phyloP scores from a whole-genome alignment of 2,329 filamentous ascomycete species.

The Lithohypha guttulata region DNA sequence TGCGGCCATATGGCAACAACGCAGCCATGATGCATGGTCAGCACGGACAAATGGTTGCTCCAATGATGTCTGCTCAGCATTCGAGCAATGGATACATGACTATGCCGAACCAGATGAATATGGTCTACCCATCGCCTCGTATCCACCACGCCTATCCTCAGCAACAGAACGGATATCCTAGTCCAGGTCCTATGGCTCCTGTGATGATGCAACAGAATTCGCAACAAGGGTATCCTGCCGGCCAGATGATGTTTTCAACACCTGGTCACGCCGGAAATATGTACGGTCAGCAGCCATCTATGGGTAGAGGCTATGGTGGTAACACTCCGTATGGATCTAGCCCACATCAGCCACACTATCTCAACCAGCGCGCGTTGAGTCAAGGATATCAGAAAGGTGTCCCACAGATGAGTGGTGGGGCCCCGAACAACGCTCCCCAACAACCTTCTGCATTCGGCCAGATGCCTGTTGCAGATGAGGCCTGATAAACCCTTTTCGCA shows the following conservation, averaged over 20 bases:
- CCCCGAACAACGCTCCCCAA: conserved; percentile 18
- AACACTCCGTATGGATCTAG: conserved; percentile 53
- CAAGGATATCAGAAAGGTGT: conserved; percentile 43
- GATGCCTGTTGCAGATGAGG: conserved; percentile 16
- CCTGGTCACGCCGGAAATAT: conserved; percentile 57
- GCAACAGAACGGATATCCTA: conserved; percentile 61
- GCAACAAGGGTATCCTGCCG: conserved; percentile 74
- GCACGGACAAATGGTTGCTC: conserved; percentile 57
- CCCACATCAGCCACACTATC: conserved; percentile 53
- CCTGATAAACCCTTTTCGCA: background rate
- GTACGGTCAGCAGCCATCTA: conserved; percentile 55
- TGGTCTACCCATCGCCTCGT: conserved; percentile 64
- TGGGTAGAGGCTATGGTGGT: conserved; percentile 50
- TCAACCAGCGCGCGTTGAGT: conserved; percentile 45
- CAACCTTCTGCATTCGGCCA: conserved; percentile 17
- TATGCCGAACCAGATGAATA: conserved; percentile 61
- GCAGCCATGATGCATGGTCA: conserved; percentile 64
- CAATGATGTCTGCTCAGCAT: conserved; percentile 73
- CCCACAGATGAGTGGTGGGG: conserved; percentile 27
- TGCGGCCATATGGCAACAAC: conserved; percentile 59
- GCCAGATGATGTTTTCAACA: conserved; percentile 36
- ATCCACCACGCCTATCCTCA: conserved; percentile 57
- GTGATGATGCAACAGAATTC: conserved; percentile 95
- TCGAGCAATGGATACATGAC: conserved; percentile 60
- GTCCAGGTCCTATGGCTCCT: conserved; percentile 70